Base-by-base conservation (phyloP, 768 basidiomycete species). In the Leucosporidium creatinivorum region DNA sequence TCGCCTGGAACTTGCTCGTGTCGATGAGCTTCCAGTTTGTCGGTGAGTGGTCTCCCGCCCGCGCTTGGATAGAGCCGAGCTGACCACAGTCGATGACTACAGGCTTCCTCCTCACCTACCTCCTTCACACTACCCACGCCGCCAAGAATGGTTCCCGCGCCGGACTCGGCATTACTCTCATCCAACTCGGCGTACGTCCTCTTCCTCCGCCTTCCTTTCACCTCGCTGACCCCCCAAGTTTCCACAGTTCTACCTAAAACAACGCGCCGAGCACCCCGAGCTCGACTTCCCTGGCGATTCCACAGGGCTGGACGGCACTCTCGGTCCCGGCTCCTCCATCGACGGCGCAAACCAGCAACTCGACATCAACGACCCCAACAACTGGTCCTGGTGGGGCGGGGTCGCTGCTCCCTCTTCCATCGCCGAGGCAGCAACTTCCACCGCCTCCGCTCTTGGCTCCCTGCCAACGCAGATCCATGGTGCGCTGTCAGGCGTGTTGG, bases 1-100 rank as follows among this genome's bases (percentile, higher is more conserved):
- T 92, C 79, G 74, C 85, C 69, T 81, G 85, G 79, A 91, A 90
- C 78, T 77, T 88, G 63, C 84, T 93, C 80, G 86, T 91, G 65
- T 93, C 91, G 10, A 89, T 89, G 80, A 91, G 93, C 80, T 98
- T 99, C 87, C 93, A 97, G 79, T 93, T 97, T 78, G 84, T 94
- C 75, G 93, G 91, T 61, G 33, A 36, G 65, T 92, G 89, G 82
- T 79, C 89, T 67, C 84, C 51, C 36, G n/a, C n/a, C n/a, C n/a
- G n/a, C n/a, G n/a, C n/a, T n/a, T n/a, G n/a, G 18, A 7, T 0
- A 30, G 23, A 39, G 26, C 26, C 25, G 25, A 28, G 49, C 28
- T 9, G 10, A 44, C 3, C 19, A 2, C 23, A 9, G 0, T 9
- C 33, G 33, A 33, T 33, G 33, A 33, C 4, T 33, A 21, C 66